Base-by-base conservation (phyloP, 495 filamentous ascomycete species). In the Lasiosphaeris hirsuta region DNA sequence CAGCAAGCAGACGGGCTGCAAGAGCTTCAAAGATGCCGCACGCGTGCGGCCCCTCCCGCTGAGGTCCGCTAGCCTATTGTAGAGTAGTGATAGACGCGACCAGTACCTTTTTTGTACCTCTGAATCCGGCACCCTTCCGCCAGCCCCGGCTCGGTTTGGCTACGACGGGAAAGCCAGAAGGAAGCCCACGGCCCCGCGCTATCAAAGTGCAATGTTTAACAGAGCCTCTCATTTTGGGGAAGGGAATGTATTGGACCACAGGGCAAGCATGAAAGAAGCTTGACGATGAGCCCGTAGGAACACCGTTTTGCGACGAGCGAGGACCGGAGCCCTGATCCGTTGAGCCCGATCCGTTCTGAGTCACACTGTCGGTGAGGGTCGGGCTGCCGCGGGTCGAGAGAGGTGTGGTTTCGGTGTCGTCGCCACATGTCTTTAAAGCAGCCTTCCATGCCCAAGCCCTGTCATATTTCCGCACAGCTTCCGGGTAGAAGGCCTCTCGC, bases 41-140 rank as follows among this genome's bases (percentile, higher is more conserved):
- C 60, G 37, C 45, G 37, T 19, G 41, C 60, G 60, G 60, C 55
- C 60, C 60, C 44, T 62, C 60, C 60, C 60, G 60, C 44, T 38
- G 13, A 50, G 45, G 40, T 17, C 43, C 15, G 47, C 46, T 45
- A 56, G 49, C 49, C 35, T 40, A 15, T 51, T n/a, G n/a, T 54
- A 39, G 13, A 33, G 51, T 54, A 39, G 38, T 41, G 39, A 40
- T 51, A n/a, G 42, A 18, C 38, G 45, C 49, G 14, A 10, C 49
- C 23, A 15, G 49, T 51, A 51, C 46, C 46, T 10, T 46, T 46
- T 30, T 30, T 30, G 23, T 30, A 30, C 23, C 23, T 30, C 5
- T 30, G 23, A 30, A 30, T 30, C 23, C 23, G 23, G 23, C 23
- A 30, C 2, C 23, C 23, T 30, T 30, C 23, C 23, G 23, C 23